phyloP scores from a whole-genome alignment of 2,329 filamentous ascomycete species.

The Apiospora sp. region DNA sequence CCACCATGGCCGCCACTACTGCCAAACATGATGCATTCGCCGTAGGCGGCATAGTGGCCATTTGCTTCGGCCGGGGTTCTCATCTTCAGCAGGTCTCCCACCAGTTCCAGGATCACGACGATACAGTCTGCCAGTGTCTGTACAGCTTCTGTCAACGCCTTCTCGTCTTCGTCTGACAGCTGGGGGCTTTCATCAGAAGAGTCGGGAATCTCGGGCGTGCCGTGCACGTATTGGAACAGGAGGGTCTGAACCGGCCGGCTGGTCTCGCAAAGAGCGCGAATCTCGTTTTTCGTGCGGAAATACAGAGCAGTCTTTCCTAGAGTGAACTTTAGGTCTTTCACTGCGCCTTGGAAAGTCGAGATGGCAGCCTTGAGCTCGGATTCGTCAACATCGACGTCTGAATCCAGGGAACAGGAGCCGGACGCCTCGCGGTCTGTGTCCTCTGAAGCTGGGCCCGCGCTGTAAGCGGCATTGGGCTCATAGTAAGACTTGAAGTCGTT shows the following conservation, averaged over 20 bases:
- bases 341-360: background rate
- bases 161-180: background rate
- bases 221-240: background rate
- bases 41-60: no score
- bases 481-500: background rate
- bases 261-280: background rate
- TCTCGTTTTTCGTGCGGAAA: background rate
- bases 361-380: background rate
- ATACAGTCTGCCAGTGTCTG: background rate
- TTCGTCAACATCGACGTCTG: background rate
- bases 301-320: background rate
- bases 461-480: background rate
- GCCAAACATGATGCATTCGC: no score
- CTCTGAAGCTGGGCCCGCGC: background rate
- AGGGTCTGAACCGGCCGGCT: background rate
- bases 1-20: background rate
- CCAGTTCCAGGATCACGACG: background rate
- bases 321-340: background rate
- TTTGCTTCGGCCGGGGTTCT: background rate
- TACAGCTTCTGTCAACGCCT: background rate
- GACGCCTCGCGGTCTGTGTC: background rate
- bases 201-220: background rate
- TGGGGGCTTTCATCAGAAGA: no score
- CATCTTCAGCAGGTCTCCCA: background rate
- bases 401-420: background rate